phyloP scores from a whole-genome alignment of 1,284 basidiomycete genomes.

The Bjerkandera adusta region DNA sequence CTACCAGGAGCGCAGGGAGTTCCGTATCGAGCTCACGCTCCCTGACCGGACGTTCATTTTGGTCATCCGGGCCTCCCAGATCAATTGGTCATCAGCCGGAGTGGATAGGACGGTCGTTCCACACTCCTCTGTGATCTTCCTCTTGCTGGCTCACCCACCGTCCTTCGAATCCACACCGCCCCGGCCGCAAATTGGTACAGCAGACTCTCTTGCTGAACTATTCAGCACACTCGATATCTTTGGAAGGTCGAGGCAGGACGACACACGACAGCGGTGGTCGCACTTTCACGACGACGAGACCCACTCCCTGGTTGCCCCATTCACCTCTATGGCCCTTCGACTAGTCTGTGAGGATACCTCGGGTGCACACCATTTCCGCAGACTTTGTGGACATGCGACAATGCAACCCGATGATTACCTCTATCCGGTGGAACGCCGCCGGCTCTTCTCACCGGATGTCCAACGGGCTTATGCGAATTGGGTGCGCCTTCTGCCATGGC shows the following conservation, averaged over 20 bases:
- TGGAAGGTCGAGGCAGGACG: neutral
- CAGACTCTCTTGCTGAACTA: no score
- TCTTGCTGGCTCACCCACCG: constrained; percentile 43
- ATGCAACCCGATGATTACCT: constrained; percentile 33
- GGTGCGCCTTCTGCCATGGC: constrained; percentile 42
- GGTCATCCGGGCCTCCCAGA: constrained; percentile 43
- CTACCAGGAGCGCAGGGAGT: constrained; percentile 44
- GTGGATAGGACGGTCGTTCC: constrained; percentile 24
- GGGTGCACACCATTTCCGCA: constrained; percentile 37
- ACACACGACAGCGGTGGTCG: constrained; percentile 21
- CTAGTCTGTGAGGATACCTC: constrained; percentile 37
- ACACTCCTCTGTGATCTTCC: constrained; percentile 31
- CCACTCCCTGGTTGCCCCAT: constrained; percentile 37
- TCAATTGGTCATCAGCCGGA: constrained; percentile 38
- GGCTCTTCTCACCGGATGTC: constrained; percentile 39
- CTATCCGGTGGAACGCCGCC: constrained; percentile 37
- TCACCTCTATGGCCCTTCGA: constrained; percentile 47
- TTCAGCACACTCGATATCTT: neutral
- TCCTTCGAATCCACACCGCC: constrained; percentile 36
- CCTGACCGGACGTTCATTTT: constrained; percentile 31
- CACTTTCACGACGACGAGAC: constrained; percentile 24
- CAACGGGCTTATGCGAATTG: constrained; percentile 34
- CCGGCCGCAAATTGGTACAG: neutral
- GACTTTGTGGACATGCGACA: constrained; percentile 37
- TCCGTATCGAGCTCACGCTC: constrained; percentile 37